Base-by-base conservation (phyloP, 805 yeast species). In the Priceomyces medius region DNA sequence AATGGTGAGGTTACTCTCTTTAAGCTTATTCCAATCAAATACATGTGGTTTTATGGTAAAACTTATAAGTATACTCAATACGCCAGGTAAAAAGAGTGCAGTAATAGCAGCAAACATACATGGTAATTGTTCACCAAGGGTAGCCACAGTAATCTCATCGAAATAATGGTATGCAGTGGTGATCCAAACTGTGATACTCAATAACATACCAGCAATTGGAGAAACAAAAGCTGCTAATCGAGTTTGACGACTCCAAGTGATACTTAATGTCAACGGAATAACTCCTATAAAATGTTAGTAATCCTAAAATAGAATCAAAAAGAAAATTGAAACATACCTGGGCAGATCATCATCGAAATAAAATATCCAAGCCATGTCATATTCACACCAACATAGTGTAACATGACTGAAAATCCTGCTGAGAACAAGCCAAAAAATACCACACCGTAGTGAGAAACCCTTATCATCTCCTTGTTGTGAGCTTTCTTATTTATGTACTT, bases 401-500 rank as follows among this genome's bases (percentile, higher is more conserved):
- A 44, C 54, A 70, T 58, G 7, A 69, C 61, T 3, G 75, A 64
- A 29, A 71, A 61, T 8, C 61, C 68, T 10, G 68, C 68, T 14
- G 67, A 50, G 41, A 65, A 63, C 20, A 62, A 50, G 18, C 66
- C 74, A 52, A 55, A 62, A 33, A 50, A 47, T 20, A 74, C 63
- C 28, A 74, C 78, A 10, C 68, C 56, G 14, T 61, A 46, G 45
- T 74, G 77, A 1, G 78, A 69, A 3, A 66, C 70, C 19, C 56
- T 51, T 27, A 73, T 64, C 48, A 74, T 63, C 38, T 67, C 63
- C 18, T 56, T 54, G 37, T 73, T 71, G n/a, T 64, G 50, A 7
- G 79, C 79, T 3, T 56, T 45, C 36, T 68, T 68, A 35, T 66
- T 67, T 42, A 71, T 50, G 51, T 73, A 74, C 37, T 57, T 67